Evolutionary conservation across 306 rosid genomes (phyloP).

Genomic region (Canavalia ensiformis): DNA sequence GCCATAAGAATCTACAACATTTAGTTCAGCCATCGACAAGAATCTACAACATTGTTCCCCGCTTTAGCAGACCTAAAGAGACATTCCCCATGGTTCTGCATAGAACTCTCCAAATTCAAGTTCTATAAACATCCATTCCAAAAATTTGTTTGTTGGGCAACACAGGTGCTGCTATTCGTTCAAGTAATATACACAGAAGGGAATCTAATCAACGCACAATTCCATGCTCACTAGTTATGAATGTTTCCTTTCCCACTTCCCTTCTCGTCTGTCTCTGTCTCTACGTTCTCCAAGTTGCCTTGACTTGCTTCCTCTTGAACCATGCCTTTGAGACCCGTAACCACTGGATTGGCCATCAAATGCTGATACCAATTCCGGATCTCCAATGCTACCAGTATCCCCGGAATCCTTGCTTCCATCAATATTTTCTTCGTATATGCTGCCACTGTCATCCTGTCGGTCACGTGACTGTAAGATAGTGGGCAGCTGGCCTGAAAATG

Average conservation of each 20-base stretch:
- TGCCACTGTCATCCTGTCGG: conserved; percentile 76
- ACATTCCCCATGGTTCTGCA: conserved; percentile 33
- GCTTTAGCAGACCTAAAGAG: conserved; percentile 24
- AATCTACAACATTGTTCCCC: conserved; percentile 44
- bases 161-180: conserved; percentile 14
- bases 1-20: background rate
- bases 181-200: conserved; percentile 9
- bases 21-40: conserved; percentile 8
- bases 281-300: conserved; percentile 84
- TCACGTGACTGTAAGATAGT: conserved; percentile 91
- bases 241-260: conserved; percentile 98
- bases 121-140: conserved; percentile 22
- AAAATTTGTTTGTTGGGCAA: conserved; percentile 7
- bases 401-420: conserved; percentile 97
- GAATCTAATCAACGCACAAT: conserved; percentile 7
- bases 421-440: conserved; percentile 80
- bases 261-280: conserved; percentile 91
- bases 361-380: conserved; percentile 77
- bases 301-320: conserved; percentile 84
- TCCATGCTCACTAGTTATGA: conserved; percentile 43
- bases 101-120: conserved; percentile 4
- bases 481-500: conserved; percentile 80
- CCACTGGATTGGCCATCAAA: conserved; percentile 81
- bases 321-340: conserved; percentile 84
- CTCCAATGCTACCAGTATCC: conserved; percentile 85